Percentiles rank a stretch among this genome's conserved stretches.
Evolutionary conservation across 768 basidiomycete genomes (phyloP).

Genomic region (Cystobasidiopsis lactophilus): DNA sequence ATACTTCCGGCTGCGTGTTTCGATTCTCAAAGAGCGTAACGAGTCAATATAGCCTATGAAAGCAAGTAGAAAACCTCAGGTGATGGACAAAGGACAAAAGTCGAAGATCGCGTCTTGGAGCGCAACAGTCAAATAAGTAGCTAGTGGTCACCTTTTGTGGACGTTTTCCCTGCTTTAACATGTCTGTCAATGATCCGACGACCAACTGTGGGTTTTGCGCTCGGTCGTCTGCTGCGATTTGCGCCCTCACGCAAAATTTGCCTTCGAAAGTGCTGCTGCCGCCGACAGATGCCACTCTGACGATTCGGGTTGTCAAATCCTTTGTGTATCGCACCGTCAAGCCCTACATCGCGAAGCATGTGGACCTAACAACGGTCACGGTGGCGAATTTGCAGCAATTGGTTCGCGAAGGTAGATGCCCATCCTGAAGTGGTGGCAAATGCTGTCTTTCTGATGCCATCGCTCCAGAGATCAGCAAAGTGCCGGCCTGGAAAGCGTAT

Average conservation of each 20-base stretch:
- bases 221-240: background rate
- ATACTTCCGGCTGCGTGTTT: background rate
- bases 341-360: constrained; percentile 55
- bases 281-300: constrained; percentile 56
- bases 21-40: background rate
- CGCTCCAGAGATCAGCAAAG: constrained; percentile 49
- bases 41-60: background rate
- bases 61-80: background rate
- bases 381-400: constrained; percentile 54
- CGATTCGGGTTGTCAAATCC: constrained; percentile 79
- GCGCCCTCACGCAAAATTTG: background rate
- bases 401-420: constrained; percentile 38
- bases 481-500: constrained; percentile 75
- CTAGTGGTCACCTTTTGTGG: background rate
- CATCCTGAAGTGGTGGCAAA: no score
- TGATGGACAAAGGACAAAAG: background rate
- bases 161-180: background rate
- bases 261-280: constrained; percentile 29
- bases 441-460: no score
- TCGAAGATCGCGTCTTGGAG: background rate
- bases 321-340: constrained; percentile 80
- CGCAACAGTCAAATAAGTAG: background rate
- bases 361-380: constrained; percentile 60
- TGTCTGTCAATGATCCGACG: background rate
- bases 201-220: background rate